Percentiles rank a stretch among this genome's conserved stretches.
These are phyloP conservation scores for Rhizoclosmatium globosum DNA, from an alignment of 192 early-diverging fungal species.

Conservation along the genomic window DNA sequence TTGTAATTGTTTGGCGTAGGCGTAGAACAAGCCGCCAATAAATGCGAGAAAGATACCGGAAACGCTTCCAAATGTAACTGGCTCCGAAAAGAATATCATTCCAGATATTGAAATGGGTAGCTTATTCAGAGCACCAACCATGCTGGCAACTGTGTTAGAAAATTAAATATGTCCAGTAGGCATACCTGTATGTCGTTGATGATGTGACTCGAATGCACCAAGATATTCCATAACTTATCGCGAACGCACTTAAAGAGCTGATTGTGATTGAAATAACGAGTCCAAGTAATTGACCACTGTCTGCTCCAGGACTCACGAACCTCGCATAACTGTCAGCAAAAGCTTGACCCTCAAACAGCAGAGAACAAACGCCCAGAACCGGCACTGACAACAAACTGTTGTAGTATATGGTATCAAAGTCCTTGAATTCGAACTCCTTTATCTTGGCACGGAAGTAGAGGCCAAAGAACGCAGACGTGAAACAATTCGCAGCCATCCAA, in stretches of 20 bases:
- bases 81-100: constrained; percentile 92
- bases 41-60: constrained; percentile 79
- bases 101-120: constrained; percentile 93
- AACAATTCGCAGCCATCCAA: constrained; percentile 95
- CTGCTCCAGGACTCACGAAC: constrained; percentile 44
- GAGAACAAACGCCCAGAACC: constrained; percentile 52
- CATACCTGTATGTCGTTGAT: constrained; percentile 63
- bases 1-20: background rate
- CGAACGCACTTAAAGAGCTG: constrained; percentile 86
- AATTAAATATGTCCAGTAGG: background rate
- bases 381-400: constrained; percentile 96
- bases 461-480: constrained; percentile 87
- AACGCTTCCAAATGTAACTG: constrained; percentile 79
- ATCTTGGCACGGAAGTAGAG: constrained; percentile 92
- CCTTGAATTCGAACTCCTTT: constrained; percentile 90
- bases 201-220: constrained; percentile 81
- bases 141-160: constrained; percentile 50
- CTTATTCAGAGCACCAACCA: constrained; percentile 99
- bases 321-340: constrained; percentile 29
- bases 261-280: constrained; percentile 73
- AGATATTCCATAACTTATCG: constrained; percentile 84
- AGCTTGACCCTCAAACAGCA: constrained; percentile 48
- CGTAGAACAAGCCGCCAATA: constrained; percentile 10
- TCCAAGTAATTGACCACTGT: constrained; percentile 19
- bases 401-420: constrained; percentile 98